Percentiles rank a stretch among this genome's conserved stretches.
phyloP scores from a whole-genome alignment of 257 asterid genomes.

The Mentha longifolia region DNA sequence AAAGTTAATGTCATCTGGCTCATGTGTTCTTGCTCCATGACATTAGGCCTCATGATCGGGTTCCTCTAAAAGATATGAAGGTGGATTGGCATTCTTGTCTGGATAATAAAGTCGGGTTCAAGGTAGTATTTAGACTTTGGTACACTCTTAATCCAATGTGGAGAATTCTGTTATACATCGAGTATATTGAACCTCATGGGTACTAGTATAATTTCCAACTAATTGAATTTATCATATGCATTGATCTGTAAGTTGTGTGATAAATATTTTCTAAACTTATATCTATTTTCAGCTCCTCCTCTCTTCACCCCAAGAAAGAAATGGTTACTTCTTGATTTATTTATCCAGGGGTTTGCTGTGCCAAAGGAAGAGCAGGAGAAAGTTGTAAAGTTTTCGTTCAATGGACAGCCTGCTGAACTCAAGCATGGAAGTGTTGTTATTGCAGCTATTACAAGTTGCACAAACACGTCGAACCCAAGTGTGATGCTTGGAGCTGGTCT shows the following conservation, averaged over 20 bases:
- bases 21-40: slow-evolving; percentile 18
- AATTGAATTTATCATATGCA: background rate
- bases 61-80: slow-evolving; percentile 80
- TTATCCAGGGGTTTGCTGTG: slow-evolving; percentile 76
- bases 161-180: background rate
- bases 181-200: background rate
- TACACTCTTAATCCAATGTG: background rate
- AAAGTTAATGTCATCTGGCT: background rate
- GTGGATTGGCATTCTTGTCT: slow-evolving; percentile 89
- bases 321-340: slow-evolving; percentile 2
- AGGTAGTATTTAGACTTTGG: slow-evolving; percentile 45
- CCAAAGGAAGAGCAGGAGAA: slow-evolving; percentile 76
- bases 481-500: slow-evolving; percentile 99
- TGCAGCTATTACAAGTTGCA: slow-evolving; percentile 94
- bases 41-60: slow-evolving; percentile 88
- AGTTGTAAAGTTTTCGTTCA: slow-evolving; percentile 68
- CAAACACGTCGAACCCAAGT: slow-evolving; percentile 95
- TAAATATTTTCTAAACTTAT: too few relatives aligned
- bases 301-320: background rate
- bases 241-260: background rate
- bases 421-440: slow-evolving; percentile 93
- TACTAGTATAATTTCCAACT: background rate
- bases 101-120: slow-evolving; percentile 79
- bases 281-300: too few relatives aligned
- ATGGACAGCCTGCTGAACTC: slow-evolving; percentile 79